Evolutionary conservation across 1,284 basidiomycete species (phyloP), one percentile per base, ranked within the genome.

Genomic region (Leccinum solheimii): DNA sequence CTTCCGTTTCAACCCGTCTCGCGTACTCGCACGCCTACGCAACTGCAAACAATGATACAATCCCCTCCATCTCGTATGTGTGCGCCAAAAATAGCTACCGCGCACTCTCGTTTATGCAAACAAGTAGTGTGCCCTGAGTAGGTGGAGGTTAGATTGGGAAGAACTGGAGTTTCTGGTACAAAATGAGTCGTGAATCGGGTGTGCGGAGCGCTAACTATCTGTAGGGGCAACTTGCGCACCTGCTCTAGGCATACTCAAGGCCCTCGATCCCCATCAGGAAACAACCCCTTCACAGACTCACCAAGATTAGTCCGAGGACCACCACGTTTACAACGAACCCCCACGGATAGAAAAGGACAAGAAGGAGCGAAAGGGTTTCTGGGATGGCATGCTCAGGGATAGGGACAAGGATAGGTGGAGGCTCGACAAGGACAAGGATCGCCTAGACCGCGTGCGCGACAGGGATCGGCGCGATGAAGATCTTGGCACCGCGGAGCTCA

Each of bases 201-300:
- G 27, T 30, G 27, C 27, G 27, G 27, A 30, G 9, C 27, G 27
- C 27, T 30, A 30, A 30, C 27, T 30, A 30, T 30, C 27, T 30
- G 27, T 30, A 30, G 27, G 27, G 27, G 27, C 27, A 30, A 30
- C 27, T 30, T 30, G 66, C 2, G 70, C 72, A 5, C 71, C 78
- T 7, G 84, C 83, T 0, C 70, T 87, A 21, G 82, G 81, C 21
- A 87, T 88, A 45, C 76, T 89, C 59, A 78, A 78, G 57, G 78
- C 86, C 8, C 75, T 89, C 7, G 86, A 89, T 60, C 85, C 87
- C 0, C 76, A 75, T 32, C 68, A 75, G 11, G 73, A 71, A 23
- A 36, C 72, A 23, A 36, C 65, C 16, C 62, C 66, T 0, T 38
- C 64, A 4, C 65, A 64, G 27, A 65, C 68, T 32, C 68, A 68